phyloP scores from a whole-genome alignment of 495 filamentous ascomycete genomes.

The Geoglossum glabrum region DNA sequence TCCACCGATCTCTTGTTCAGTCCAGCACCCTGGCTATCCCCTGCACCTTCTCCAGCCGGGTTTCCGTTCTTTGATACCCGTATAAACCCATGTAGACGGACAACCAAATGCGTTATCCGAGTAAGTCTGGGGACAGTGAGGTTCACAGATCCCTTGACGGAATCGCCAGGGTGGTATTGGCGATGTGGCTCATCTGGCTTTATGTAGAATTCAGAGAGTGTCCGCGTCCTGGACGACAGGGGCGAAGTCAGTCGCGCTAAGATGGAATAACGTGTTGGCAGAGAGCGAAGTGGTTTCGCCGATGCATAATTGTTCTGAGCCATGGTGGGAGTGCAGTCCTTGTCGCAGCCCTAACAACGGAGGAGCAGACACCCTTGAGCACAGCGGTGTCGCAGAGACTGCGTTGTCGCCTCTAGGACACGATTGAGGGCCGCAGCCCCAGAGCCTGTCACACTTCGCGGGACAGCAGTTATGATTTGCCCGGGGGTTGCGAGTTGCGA shows the following conservation, averaged over 20 bases:
- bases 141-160: constrained; percentile 52
- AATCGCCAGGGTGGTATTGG: constrained; percentile 52
- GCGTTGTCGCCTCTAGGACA: not conserved
- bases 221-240: constrained; percentile 45
- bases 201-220: constrained; percentile 65
- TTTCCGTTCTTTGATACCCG: constrained; percentile 66
- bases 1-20: constrained; percentile 23
- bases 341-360: not conserved
- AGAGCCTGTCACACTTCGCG: not conserved
- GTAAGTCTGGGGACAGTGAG: constrained; percentile 64
- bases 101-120: constrained; percentile 75
- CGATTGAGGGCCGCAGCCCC: not conserved
- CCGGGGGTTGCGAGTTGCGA: not conserved
- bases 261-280: constrained; percentile 11
- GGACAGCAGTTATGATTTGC: not conserved
- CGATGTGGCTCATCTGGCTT: constrained; percentile 71
- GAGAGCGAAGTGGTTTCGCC: not conserved
- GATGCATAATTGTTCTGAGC: not conserved
- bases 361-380: not conserved
- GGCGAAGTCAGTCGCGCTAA: constrained; percentile 38
- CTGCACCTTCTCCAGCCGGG: constrained; percentile 36
- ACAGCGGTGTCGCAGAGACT: not conserved
- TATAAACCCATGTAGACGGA: constrained; percentile 72
- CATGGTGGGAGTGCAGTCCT: not conserved
- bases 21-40: constrained; percentile 27